phyloP scores from a whole-genome alignment of 2,329 filamentous ascomycete species.

The Neurospora sp. region DNA sequence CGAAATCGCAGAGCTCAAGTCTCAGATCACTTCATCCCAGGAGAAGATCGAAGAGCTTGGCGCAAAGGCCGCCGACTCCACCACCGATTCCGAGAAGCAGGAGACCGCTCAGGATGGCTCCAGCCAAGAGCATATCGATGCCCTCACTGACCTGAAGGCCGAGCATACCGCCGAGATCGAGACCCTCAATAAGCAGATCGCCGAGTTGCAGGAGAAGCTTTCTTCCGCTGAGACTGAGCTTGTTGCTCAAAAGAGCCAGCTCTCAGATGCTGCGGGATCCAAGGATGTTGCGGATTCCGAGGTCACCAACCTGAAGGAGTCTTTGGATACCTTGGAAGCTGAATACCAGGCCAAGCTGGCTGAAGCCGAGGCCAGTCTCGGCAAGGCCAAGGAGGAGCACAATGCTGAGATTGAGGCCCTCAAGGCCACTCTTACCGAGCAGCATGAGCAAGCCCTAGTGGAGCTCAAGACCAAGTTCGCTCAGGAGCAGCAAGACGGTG shows the following conservation, averaged over 20 bases:
- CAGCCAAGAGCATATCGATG: slow-evolving; percentile 33
- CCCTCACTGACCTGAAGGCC: slow-evolving; percentile 39
- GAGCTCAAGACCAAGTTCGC: slow-evolving; percentile 45
- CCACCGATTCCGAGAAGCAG: slow-evolving; percentile 27
- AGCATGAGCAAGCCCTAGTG: slow-evolving; percentile 40
- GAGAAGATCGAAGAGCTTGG: slow-evolving; percentile 46
- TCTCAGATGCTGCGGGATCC: slow-evolving; percentile 36
- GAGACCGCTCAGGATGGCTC: slow-evolving; percentile 30
- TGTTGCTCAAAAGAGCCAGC: slow-evolving; percentile 38
- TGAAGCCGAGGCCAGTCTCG: slow-evolving; percentile 27
- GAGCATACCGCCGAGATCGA: slow-evolving; percentile 40
- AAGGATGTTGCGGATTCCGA: slow-evolving; percentile 40
- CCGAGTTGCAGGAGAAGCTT: slow-evolving; percentile 41
- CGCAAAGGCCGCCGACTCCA: slow-evolving; percentile 33
- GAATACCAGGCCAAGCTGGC: slow-evolving; percentile 30
- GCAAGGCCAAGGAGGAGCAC: slow-evolving; percentile 37
- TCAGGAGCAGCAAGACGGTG: slow-evolving; percentile 37
- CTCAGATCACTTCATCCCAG: slow-evolving; percentile 45
- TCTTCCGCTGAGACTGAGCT: slow-evolving; percentile 41
- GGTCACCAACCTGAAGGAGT: slow-evolving; percentile 37
- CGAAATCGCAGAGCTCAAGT: slow-evolving; percentile 47
- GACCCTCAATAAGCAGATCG: slow-evolving; percentile 35
- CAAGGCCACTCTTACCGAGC: slow-evolving; percentile 36
- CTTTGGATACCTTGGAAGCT: slow-evolving; percentile 37
- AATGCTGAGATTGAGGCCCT: slow-evolving; percentile 39